Evolutionary conservation across 2,329 filamentous ascomycete species (phyloP), one percentile per base, ranked within the genome.

Genomic region (Orbilia oligospora): DNA sequence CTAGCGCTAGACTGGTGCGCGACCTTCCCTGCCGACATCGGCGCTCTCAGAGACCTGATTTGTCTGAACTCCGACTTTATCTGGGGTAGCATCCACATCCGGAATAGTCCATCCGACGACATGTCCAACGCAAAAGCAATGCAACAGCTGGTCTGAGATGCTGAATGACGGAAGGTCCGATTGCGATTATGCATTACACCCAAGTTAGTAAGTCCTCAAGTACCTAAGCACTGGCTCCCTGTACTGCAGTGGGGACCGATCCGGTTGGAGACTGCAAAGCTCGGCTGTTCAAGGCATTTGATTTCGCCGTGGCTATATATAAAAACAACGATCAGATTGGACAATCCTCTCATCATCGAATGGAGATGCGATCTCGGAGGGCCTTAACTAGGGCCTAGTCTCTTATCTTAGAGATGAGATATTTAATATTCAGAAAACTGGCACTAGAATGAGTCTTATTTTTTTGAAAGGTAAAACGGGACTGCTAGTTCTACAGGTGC

Each of bases 61-160:
- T 6, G 44, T 18, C n/a, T 46, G 44, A n/a, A n/a, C 44, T 20
- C 16, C 2, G 49, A 20, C 55, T 27, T 9, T 51, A 38, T 77
- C 58, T 64, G 70, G 70, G 63, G 70, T 58, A 73, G 61, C 69
- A 66, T 66, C 61, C 69, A 64, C 56, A 67, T 73, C 70, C 44
- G 73, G 73, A 46, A 16, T 77, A 77, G 73, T 56, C 65, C 33
- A 38, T 5, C 58, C 73, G 63, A 77, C 73, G 73, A 77, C 73
- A 71, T 67, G 58, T 44, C 56, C 73, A 77, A 77, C 73, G 67
- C 73, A 77, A 46, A 30, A 20, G 51, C 66, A 18, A 51, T 67
- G 44, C 64, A 51, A 55, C 46, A 53, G 22, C 18, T 22, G 5
- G 46, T 16, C 22, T 10, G 51, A 18, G 36, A 61, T 61, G 33